These are phyloP conservation scores for Lactifluus pinguis DNA, from an alignment of 768 basidiomycete genomes.

Conservation along the genomic window DNA sequence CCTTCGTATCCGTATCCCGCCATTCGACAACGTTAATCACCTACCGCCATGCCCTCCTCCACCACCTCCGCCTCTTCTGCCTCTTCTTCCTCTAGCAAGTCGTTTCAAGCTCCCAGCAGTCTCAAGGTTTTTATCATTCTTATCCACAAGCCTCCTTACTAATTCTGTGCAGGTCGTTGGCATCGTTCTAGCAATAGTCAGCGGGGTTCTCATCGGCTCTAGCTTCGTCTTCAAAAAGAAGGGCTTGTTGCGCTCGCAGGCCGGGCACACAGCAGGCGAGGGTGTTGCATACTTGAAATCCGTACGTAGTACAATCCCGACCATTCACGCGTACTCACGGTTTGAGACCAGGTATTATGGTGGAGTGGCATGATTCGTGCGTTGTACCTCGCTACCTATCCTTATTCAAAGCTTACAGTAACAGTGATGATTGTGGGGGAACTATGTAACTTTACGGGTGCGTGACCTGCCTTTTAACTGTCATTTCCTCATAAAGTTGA, in stretches of 20 bases:
- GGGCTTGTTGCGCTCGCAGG: constrained; percentile 72
- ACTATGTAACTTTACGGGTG: constrained; percentile 79
- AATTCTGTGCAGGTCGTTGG: constrained; percentile 49
- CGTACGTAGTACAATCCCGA: constrained; percentile 36
- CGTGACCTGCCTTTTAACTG: constrained; percentile 28
- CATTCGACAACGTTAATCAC: neutral
- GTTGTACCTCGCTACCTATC: constrained; percentile 22
- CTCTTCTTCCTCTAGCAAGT: constrained; percentile 3
- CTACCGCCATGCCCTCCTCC: constrained; percentile 8
- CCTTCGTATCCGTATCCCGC: neutral
- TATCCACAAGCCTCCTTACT: neutral
- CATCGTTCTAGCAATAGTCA: constrained; percentile 62
- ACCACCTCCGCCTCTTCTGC: constrained; percentile 6
- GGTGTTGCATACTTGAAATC: constrained; percentile 95
- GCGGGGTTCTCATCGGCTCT: constrained; percentile 83
- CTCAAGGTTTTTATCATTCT: constrained; percentile 9
- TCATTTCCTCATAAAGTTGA: constrained; percentile 17
- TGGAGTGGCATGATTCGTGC: constrained; percentile 87
- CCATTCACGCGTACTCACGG: constrained; percentile 1
- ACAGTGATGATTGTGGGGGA: constrained; percentile 89
- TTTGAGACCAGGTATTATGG: constrained; percentile 64
- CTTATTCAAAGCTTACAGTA: neutral
- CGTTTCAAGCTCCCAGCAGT: constrained; percentile 12
- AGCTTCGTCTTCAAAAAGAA: constrained; percentile 99
- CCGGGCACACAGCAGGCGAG: constrained; percentile 69